These are phyloP conservation scores for Thielaviopsis ethacetica DNA, from an alignment of 2,329 filamentous ascomycete species.

Conservation along the genomic window DNA sequence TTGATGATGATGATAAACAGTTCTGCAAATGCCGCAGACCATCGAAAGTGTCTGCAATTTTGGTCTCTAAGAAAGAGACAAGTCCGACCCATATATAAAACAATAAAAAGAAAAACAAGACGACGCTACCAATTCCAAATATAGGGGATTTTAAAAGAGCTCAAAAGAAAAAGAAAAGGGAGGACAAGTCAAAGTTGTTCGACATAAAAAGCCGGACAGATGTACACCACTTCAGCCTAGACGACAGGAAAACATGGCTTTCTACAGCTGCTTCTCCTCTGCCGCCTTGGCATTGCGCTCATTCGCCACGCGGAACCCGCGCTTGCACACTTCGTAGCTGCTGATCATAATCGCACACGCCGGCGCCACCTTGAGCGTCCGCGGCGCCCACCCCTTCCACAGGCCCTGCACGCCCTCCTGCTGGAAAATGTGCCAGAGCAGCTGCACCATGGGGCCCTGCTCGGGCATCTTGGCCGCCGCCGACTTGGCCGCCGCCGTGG, in stretches of 20 bases:
- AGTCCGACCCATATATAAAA: too few species aligned
- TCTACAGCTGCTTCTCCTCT: not conserved
- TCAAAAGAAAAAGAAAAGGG: too few species aligned
- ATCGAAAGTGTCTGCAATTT: too few species aligned
- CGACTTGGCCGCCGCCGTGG: slow-evolving; percentile 15
- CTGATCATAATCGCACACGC: slow-evolving; percentile 99
- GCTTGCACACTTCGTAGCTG: slow-evolving; percentile 91
- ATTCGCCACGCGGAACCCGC: slow-evolving; percentile 64
- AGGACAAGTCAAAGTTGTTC: too few species aligned
- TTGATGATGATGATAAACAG: too few species aligned
- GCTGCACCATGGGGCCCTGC: slow-evolving; percentile 58
- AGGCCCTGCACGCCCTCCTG: slow-evolving; percentile 68
- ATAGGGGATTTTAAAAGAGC: too few species aligned
- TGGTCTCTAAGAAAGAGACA: too few species aligned
- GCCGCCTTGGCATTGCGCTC: slow-evolving; percentile 20
- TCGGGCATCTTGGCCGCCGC: slow-evolving; percentile 43
- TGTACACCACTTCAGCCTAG: too few species aligned
- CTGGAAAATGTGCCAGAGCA: slow-evolving; percentile 81
- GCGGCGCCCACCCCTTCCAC: slow-evolving; percentile 81
- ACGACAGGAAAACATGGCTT: not conserved
- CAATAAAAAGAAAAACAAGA: too few species aligned
- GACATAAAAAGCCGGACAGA: too few species aligned
- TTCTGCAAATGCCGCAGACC: too few species aligned
- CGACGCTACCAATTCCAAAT: too few species aligned
- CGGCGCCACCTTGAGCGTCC: slow-evolving; percentile 86